Evolutionary conservation across 2,329 filamentous ascomycete genomes (phyloP), one percentile per base, ranked within the genome.

Genomic region (Exophiala mesophila): DNA sequence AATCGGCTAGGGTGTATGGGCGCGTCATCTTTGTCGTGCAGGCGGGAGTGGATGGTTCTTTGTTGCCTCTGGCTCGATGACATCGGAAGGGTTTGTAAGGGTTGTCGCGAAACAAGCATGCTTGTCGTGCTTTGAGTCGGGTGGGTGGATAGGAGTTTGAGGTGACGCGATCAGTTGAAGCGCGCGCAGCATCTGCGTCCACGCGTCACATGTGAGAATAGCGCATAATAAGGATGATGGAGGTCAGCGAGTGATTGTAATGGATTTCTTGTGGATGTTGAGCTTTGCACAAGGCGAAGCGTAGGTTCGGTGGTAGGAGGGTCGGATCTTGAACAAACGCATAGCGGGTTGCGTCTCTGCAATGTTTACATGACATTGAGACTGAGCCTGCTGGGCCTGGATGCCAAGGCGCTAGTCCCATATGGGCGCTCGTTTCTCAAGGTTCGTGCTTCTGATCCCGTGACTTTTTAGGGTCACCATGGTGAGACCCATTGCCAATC

Each of bases 11-110:
- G 39, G 32, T 43, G 41, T 10, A 34, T 9, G 7, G 47, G 39
- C 37, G 41, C 43, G 47, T 59, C 57, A 19, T 60, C 59, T 36
- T 61, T 67, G 40, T 64, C 53, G 46, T 62, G 65, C 31, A 63
- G 51, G 48, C 63, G 61, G 45, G 62, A 58, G 45, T 61, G 64
- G 39, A 55, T 37, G 43, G 57, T 49, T 44, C 57, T 49, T 34
- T 45, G 41, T 7, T 47, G 41, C 29, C 57, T 49, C 37, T 57
- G 57, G 20, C 48, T 34, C 31, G 56, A 44, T 49, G 51, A 57
- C 58, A 60, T 60, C 39, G 57, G 55, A 47, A 59, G 48, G 15
- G 53, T 43, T 21, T 60, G 57, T 36, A 61, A 41, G 42, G 58
- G 58, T 47, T 50, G 55, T 45, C 56, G 59, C 52, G 56, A 56